Evolutionary conservation across 306 rosid genomes (phyloP), one percentile per base, ranked within the genome.

Genomic region (Cyclanthera cordifolia): DNA sequence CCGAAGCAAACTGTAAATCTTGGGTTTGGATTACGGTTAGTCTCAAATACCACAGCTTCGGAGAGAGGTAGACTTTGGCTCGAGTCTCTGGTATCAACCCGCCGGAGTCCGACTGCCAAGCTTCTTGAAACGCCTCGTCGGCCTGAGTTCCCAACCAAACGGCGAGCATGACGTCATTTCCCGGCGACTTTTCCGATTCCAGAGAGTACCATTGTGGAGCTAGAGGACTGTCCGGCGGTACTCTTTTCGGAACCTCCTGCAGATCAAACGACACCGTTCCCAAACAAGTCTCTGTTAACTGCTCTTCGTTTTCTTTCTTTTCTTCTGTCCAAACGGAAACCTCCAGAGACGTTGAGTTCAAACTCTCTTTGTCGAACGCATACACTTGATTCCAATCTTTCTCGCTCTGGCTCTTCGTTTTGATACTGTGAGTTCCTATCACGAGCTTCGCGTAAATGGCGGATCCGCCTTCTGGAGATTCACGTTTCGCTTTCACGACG

Each of bases 21-120:
- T 89, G 98, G 88, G 85, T 85, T 39, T 93, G 96, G 93, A 93
- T 93, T 74, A 93, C 93, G 85, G 98, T 92, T 84, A 92, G 69
- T 70, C 98, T 79, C 71, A 92, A 52, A 69, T 87, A 92, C 96
- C 98, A 92, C 12, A 92, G 90, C 85, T 87, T 89, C 0, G 96
- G 98, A n/a, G 98, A 92, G 1, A 89, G 79, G 46, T 93, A 93
- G 1, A 89, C 96, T 67, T 93, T 93, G 4, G 96, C 86, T 53
- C 98, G 73, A 3, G 95, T 89, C 82, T 86, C 95, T n/a, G 96
- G 85, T 67, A 89, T 73, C 74, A 87, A 72, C 21, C 91, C 93
- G 6, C 98, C 93, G 50, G 96, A 89, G 54, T 89, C 95, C 6
- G 96, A 93, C 43, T 87, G 93, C 98, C 98, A 87, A 0, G 96